These are phyloP conservation scores for Chlorella sp. DNA, from an alignment of 139 green algal genomes.

Conservation along the genomic window DNA sequence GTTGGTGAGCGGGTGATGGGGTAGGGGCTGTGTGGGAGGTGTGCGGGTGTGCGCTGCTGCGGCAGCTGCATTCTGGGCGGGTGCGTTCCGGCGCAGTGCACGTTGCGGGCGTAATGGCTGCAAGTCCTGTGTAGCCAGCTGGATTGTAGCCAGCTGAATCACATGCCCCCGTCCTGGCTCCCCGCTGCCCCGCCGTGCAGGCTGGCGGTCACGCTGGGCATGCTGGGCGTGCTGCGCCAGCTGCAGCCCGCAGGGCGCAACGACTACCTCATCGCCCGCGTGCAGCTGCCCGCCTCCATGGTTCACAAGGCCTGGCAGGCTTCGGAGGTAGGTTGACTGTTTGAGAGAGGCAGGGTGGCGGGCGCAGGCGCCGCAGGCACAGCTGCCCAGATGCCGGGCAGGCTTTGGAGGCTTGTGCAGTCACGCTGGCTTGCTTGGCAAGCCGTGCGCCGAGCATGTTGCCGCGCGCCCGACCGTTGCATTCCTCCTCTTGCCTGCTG, in stretches of 20 bases:
- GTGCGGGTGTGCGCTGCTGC: too few relatives aligned
- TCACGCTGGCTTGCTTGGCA: not conserved
- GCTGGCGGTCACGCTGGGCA: constrained; percentile 30
- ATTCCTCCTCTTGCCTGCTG: not conserved
- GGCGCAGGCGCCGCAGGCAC: too few relatives aligned
- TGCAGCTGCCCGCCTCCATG: constrained; percentile 24
- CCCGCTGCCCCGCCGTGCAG: not conserved
- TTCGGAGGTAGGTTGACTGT: not conserved
- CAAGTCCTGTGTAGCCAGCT: too few relatives aligned
- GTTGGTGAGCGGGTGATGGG: too few relatives aligned
- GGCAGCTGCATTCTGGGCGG: too few relatives aligned
- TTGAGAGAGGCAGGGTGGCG: too few relatives aligned
- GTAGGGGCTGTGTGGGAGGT: too few relatives aligned
- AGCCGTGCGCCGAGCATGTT: not conserved
- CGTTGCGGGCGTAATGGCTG: too few relatives aligned
- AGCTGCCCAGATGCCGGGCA: too few relatives aligned
- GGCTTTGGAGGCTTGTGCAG: too few relatives aligned
- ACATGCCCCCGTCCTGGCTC: not conserved
- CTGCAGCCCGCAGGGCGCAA: constrained; percentile 34
- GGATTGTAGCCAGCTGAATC: not conserved
- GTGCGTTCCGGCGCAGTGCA: too few relatives aligned
- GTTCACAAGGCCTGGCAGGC: not conserved
- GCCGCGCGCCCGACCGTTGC: too few relatives aligned
- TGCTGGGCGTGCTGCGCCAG: constrained; percentile 32
- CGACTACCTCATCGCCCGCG: constrained; percentile 34